A percentile compares a stretch with the other conserved stretches of the same genome.
Evolutionary conservation across 2,329 filamentous ascomycete species (phyloP).

Genomic region (Epichloe brachyelytri): DNA sequence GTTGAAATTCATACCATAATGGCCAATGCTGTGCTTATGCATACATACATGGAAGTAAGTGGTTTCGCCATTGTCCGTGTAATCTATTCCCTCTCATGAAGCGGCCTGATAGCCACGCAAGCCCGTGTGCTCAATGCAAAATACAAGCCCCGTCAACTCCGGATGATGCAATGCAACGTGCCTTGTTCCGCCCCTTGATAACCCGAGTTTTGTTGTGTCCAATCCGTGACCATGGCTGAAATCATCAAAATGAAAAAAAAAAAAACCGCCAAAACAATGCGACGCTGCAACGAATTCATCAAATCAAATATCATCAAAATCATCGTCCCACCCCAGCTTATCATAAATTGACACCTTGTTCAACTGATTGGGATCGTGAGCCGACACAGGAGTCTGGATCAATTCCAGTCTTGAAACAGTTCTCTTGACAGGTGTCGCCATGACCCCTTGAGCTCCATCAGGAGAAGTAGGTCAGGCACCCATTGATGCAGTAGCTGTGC

Average conservation of each 20-base stretch:
- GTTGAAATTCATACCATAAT: neutral
- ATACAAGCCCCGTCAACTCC: neutral
- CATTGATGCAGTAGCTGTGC: conserved; percentile 8
- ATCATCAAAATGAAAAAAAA: neutral
- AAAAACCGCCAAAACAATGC: conserved; percentile 6
- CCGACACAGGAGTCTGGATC: conserved; percentile 8
- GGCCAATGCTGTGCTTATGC: neutral
- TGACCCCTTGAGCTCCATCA: conserved; percentile 11
- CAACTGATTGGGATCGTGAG: conserved; percentile 7
- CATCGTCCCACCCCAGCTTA: conserved; percentile 45
- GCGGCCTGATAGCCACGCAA: neutral
- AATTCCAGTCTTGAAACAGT: conserved; percentile 10
- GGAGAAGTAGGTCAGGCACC: conserved; percentile 9
- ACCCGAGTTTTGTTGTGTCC: neutral
- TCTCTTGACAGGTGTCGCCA: conserved; percentile 28
- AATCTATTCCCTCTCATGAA: neutral
- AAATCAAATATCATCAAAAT: conserved; percentile 31
- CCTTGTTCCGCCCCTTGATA: neutral
- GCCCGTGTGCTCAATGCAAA: neutral
- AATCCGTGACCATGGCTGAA: neutral
- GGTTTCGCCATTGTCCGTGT: neutral
- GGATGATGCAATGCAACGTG: neutral
- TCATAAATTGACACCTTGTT: conserved; percentile 36
- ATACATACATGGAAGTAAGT: neutral
- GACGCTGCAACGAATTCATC: conserved; percentile 13